phyloP scores from a whole-genome alignment of 345 rosid genomes.

The Populus tremula region DNA sequence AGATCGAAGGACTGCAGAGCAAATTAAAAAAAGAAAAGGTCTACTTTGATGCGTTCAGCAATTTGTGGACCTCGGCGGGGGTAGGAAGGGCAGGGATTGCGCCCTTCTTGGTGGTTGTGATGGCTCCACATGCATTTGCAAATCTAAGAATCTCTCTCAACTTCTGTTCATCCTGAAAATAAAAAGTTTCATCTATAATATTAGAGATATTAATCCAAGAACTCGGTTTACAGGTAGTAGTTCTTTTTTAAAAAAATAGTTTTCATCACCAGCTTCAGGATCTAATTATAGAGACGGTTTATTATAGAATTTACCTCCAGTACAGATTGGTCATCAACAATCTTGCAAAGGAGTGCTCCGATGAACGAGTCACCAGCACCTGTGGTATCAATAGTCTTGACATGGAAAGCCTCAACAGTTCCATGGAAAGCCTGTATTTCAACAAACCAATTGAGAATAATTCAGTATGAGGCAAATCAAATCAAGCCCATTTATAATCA shows the following conservation, averaged over 20 bases:
- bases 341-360: slow-evolving; percentile 79
- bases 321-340: slow-evolving; percentile 65
- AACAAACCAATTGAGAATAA: background rate
- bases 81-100: slow-evolving; percentile 95
- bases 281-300: too few species aligned
- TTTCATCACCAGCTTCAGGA: too few species aligned
- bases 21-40: background rate
- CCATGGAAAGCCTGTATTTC: slow-evolving; percentile 66
- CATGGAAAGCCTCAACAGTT: slow-evolving; percentile 72
- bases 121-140: slow-evolving; percentile 96
- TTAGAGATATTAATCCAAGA: background rate
- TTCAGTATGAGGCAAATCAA: background rate
- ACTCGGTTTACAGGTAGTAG: too few species aligned
- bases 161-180: slow-evolving; percentile 61
- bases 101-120: slow-evolving; percentile 94
- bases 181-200: background rate
- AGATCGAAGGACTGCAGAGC: background rate
- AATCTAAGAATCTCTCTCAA: slow-evolving; percentile 69
- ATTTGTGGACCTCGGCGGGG: slow-evolving; percentile 47
- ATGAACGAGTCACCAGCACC: slow-evolving; percentile 97
- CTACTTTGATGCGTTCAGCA: slow-evolving; percentile 18
- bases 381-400: slow-evolving; percentile 81
- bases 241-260: too few species aligned
- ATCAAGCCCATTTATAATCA: background rate
- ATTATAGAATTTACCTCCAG: slow-evolving; percentile 47